Base-by-base conservation (phyloP, 2,329 filamentous ascomycete species). In the Capronia epimyces region DNA sequence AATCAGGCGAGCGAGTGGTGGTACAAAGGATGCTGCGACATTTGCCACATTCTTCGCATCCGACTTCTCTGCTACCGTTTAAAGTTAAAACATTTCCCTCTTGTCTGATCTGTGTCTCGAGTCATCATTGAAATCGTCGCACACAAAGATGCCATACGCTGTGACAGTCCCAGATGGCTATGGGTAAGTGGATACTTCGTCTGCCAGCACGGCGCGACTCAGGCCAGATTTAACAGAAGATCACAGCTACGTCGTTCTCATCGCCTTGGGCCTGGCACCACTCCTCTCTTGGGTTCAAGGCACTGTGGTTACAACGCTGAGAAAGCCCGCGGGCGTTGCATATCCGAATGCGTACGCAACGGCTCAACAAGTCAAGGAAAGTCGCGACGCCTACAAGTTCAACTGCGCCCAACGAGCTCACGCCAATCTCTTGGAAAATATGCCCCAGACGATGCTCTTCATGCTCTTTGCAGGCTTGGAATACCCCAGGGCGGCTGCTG, bases 291-390 rank as follows among this genome's bases (percentile, higher is more conserved):
- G 69, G 60, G 73, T 74, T 66, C 80, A 82, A 62, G 75, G 74
- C 57, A 47, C 20, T 13, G 69, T 76, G 62, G 72, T 76, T 24
- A 63, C 62, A 40, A 18, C 36, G 18, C 67, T 72, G 65, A 78
- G 81, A 67, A 75, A 74, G 58, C 60, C 65, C 2, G 77, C 79
- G 55, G 70, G 74, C 36, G 68, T 82, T 53, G 69, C 71, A 13
- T 82, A 82, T 65, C 81, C 81, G 12, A 76, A 78, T 67, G 67
- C 70, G 63, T 82, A 80, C 67, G 80, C 81, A 24, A 76, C 76
- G 18, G 66, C 71, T 43, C 73, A 77, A 53, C 74, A 81, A 64
- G 71, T 78, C 64, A 72, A 71, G 59, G 61, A 67, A 63, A 68
- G 73, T 68, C 68, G 66, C 53, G 67, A 66, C 42, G 71, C 72